Evolutionary conservation across 495 filamentous ascomycete genomes (phyloP).

Genomic region (Aspergillus ostianus): DNA sequence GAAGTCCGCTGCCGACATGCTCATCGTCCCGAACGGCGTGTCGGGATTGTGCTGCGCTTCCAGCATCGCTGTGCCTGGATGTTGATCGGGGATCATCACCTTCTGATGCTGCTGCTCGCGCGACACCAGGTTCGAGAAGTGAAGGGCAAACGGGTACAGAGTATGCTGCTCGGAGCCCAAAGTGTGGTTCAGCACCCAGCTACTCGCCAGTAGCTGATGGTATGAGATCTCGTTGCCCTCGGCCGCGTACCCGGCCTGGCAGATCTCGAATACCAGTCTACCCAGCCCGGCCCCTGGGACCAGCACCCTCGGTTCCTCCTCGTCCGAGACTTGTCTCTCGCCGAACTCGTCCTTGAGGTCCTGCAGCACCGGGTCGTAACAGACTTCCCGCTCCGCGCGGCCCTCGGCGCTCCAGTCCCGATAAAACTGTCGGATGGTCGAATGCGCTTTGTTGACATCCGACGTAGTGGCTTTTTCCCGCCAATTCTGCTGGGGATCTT

Average conservation of each 20-base stretch:
- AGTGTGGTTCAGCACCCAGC: slow-evolving; percentile 82
- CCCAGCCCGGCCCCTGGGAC: slow-evolving; percentile 90
- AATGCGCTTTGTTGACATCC: slow-evolving; percentile 87
- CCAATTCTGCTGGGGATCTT: slow-evolving; percentile 53
- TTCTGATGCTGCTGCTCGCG: slow-evolving; percentile 68
- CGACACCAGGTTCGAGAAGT: slow-evolving; percentile 74
- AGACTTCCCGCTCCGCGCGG: slow-evolving; percentile 64
- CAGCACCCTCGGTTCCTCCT: slow-evolving; percentile 54
- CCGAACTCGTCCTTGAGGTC: slow-evolving; percentile 59
- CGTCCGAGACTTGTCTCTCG: slow-evolving; percentile 18
- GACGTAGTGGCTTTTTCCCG: slow-evolving; percentile 58
- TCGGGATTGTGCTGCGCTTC: slow-evolving; percentile 24
- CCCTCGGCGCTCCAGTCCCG: slow-evolving; percentile 92
- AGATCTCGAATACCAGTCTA: slow-evolving; percentile 82
- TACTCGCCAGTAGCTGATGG: slow-evolving; percentile 83
- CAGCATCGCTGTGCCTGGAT: slow-evolving; percentile 58
- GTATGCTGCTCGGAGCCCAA: slow-evolving; percentile 37
- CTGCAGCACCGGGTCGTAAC: slow-evolving; percentile 68
- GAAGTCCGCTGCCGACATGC: slow-evolving; percentile 85
- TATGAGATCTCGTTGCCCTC: slow-evolving; percentile 98
- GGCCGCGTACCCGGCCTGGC: slow-evolving; percentile 64
- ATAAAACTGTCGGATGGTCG: slow-evolving; percentile 88
- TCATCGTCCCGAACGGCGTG: slow-evolving; percentile 55
- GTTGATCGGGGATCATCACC: slow-evolving; percentile 74
- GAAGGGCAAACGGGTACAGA: slow-evolving; percentile 76